Percentiles rank a stretch among this genome's conserved stretches.
phyloP scores from a whole-genome alignment of 192 early-diverging fungal genomes.

The Podila verticillata region DNA sequence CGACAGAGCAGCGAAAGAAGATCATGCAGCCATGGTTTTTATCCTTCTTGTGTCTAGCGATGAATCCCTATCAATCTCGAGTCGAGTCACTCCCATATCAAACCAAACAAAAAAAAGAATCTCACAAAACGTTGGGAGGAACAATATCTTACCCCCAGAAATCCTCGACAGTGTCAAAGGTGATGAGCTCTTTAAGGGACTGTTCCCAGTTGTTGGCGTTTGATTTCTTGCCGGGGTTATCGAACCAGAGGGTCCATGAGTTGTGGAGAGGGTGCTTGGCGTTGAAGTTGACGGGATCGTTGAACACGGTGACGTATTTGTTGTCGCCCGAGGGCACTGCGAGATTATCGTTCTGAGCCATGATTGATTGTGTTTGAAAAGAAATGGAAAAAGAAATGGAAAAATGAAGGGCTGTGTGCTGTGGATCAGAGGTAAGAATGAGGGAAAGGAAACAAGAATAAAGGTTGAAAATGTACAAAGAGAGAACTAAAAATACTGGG shows the following conservation, averaged over 20 bases:
- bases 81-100: no score
- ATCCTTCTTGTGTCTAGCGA: no score
- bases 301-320: constrained; percentile 54
- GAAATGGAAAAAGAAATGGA: not conserved
- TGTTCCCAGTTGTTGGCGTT: constrained; percentile 83
- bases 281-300: constrained; percentile 62
- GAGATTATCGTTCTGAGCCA: constrained; percentile 50
- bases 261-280: constrained; percentile 90
- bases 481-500: not conserved
- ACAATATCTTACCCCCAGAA: constrained; percentile 86
- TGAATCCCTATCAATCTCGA: no score
- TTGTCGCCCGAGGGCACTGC: constrained; percentile 41
- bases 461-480: not conserved
- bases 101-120: constrained; percentile 7
- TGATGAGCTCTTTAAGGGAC: constrained; percentile 90
- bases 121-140: constrained; percentile 13
- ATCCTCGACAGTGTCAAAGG: constrained; percentile 92
- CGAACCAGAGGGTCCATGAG: constrained; percentile 96
- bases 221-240: constrained; percentile 84
- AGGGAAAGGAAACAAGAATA: not conserved
- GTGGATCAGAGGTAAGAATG: not conserved
- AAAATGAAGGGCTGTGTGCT: not conserved
- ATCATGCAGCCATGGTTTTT: no score
- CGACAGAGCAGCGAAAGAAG: no score
- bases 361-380: constrained; percentile 1